These are phyloP conservation scores for Pseudonitzschia pungens DNA, from an alignment of 108 stramenopile species.

Conservation along the genomic window DNA sequence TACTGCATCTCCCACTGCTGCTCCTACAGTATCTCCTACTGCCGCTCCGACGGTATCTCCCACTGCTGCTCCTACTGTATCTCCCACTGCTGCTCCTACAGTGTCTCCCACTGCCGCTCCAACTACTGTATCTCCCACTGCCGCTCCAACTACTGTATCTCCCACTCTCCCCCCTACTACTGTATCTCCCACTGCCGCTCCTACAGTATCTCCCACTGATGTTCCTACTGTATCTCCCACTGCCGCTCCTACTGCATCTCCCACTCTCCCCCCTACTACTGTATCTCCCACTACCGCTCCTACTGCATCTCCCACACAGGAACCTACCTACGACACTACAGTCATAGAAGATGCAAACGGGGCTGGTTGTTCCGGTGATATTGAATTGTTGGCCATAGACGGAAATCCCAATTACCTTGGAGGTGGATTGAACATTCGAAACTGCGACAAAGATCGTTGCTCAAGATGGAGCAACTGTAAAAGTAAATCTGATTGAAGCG, in stretches of 20 bases:
- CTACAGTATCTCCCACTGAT: too few species aligned
- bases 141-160: not conserved
- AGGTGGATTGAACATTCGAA: not conserved
- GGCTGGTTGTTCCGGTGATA: not conserved
- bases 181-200: too few species aligned
- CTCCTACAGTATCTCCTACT: not conserved
- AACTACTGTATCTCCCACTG: not conserved
- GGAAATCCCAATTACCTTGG: not conserved
- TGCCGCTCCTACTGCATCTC: not conserved
- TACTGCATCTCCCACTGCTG: not conserved
- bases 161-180: too few species aligned
- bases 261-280: too few species aligned
- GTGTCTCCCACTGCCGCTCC: not conserved
- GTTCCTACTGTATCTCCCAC: not conserved
- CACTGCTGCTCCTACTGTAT: not conserved
- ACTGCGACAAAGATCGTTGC: not conserved
- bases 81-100: not conserved
- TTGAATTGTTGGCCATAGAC: not conserved
- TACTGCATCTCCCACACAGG: too few species aligned
- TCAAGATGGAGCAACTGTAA: not conserved
- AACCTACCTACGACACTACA: too few species aligned
- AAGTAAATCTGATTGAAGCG: not conserved
- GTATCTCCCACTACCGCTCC: too few species aligned
- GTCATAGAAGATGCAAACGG: too few species aligned
- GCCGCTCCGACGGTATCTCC: not conserved